Evolutionary conservation across 2,329 filamentous ascomycete species (phyloP).

Genomic region (Nemania sp.): DNA sequence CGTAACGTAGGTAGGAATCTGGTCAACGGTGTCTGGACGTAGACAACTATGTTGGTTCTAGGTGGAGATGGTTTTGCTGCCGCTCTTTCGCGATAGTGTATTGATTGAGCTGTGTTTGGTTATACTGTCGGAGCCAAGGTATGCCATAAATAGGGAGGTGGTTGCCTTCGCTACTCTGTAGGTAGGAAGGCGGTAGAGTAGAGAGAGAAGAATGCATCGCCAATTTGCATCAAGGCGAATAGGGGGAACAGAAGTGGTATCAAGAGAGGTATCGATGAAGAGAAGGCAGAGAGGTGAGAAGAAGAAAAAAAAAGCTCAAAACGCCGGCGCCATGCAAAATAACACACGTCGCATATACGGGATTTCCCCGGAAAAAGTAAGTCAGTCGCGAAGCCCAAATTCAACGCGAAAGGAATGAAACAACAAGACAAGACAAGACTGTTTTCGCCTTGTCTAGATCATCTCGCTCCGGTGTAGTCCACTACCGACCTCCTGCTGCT

Average conservation of each 20-base stretch:
- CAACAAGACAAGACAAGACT: constrained; percentile 9
- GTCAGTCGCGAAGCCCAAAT: constrained; percentile 8
- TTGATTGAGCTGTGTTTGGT: background rate
- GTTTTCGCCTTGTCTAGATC: constrained; percentile 56
- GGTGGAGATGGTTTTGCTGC: background rate
- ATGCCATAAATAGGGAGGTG: background rate
- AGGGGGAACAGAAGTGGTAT: constrained; percentile 20
- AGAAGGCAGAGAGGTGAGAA: constrained; percentile 42
- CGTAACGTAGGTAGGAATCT: background rate
- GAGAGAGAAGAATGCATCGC: constrained; percentile 7
- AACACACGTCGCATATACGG: constrained; percentile 43
- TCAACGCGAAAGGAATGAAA: constrained; percentile 19
- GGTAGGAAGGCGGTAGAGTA: background rate
- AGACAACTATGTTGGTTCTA: background rate
- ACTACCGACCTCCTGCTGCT: constrained; percentile 58
- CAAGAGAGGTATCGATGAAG: constrained; percentile 21
- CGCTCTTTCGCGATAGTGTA: background rate
- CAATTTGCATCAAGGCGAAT: background rate
- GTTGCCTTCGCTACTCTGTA: background rate
- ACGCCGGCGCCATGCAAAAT: constrained; percentile 57
- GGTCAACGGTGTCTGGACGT: background rate
- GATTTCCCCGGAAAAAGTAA: constrained; percentile 3
- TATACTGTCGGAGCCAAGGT: background rate
- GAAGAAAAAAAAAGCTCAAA: constrained; percentile 31
- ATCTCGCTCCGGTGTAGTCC: constrained; percentile 67